These are phyloP conservation scores for Argentina anserina DNA, from an alignment of 306 rosid genomes.

Conservation along the genomic window DNA sequence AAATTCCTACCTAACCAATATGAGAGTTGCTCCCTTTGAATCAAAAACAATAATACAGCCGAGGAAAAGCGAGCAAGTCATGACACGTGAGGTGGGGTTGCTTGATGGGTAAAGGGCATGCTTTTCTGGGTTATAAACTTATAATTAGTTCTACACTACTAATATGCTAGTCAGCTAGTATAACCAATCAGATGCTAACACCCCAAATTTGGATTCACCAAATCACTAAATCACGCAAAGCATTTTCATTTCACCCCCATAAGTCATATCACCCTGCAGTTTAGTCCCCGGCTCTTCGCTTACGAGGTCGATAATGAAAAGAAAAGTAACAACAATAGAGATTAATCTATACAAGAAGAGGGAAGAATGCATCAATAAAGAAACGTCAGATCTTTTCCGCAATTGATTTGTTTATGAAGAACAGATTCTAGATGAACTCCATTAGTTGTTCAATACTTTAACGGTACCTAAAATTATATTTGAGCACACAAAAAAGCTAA, in stretches of 20 bases:
- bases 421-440: not conserved
- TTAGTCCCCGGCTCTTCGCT: not conserved
- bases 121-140: conserved; percentile 1
- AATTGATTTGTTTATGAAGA: not conserved
- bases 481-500: not conserved
- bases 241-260: not conserved
- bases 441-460: not conserved
- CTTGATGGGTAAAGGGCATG: not conserved
- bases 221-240: conserved; percentile 5
- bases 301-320: not conserved
- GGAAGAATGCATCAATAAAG: not conserved
- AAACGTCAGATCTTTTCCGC: not conserved
- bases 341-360: not conserved
- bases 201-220: conserved; percentile 8
- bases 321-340: not conserved
- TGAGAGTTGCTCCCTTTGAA: not conserved
- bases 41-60: not conserved
- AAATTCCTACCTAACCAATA: not conserved
- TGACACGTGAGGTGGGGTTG: conserved; percentile 3
- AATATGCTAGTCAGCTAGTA: not conserved
- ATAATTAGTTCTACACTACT: not conserved
- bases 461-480: not conserved
- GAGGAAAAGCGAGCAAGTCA: not conserved
- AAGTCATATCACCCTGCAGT: not conserved
- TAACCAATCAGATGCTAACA: conserved; percentile 1